Percentiles rank a stretch among this genome's conserved stretches.
phyloP scores from a whole-genome alignment of 164 flowering plant genomes.

The Macadamia tetraphylla region DNA sequence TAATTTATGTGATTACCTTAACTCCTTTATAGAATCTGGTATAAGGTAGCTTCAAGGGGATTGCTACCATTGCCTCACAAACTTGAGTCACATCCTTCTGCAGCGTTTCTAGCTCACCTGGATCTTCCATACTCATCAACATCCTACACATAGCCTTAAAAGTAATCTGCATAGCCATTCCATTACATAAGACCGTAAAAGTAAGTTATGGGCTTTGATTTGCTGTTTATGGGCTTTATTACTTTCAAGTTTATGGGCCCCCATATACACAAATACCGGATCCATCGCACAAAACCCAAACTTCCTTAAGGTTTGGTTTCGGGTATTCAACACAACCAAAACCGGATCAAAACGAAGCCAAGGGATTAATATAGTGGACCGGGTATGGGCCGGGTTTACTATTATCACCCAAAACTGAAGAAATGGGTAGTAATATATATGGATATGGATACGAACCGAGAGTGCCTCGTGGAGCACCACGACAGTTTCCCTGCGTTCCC shows the following conservation, averaged over 20 bases:
- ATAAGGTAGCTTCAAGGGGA: conserved; percentile 44
- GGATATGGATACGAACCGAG: conserved; percentile 20
- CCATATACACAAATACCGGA: too few species aligned
- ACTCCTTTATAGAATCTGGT: conserved; percentile 48
- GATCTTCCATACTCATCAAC: conserved; percentile 37
- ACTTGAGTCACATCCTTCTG: conserved; percentile 31
- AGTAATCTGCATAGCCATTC: conserved; percentile 29
- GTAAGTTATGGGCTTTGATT: too few species aligned
- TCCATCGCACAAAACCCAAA: too few species aligned
- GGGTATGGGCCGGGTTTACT: too few species aligned
- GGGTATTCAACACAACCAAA: too few species aligned
- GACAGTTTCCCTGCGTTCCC: conserved; percentile 34
- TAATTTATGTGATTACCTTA: conserved; percentile 24
- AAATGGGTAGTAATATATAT: background rate
- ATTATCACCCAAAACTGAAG: too few species aligned
- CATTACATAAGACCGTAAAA: background rate
- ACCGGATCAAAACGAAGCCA: too few species aligned
- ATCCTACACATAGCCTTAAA: conserved; percentile 49
- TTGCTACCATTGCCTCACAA: conserved; percentile 51
- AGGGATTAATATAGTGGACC: too few species aligned
- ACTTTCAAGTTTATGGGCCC: too few species aligned
- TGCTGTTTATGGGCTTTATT: too few species aligned
- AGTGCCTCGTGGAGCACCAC: conserved; percentile 41
- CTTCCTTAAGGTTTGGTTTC: too few species aligned
- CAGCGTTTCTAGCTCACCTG: conserved; percentile 24